Evolutionary conservation across 257 asterid species (phyloP).

Genomic region (Linderniella brevidens): DNA sequence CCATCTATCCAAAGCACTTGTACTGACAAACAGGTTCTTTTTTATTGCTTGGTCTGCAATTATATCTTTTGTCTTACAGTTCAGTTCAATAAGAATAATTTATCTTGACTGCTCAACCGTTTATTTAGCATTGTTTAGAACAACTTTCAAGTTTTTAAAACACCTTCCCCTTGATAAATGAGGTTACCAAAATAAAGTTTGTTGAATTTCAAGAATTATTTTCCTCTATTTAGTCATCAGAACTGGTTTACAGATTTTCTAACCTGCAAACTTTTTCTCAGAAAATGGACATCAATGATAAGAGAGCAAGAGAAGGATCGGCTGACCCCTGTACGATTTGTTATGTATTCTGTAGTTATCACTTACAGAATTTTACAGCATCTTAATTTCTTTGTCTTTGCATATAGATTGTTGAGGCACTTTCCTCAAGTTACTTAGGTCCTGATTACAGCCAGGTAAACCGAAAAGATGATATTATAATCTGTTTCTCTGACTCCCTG

Average conservation of each 20-base stretch:
- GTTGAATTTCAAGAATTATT: not conserved
- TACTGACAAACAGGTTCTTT: constrained; percentile 71
- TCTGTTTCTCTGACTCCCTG: constrained; percentile 6
- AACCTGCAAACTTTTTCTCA: constrained; percentile 23
- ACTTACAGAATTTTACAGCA: constrained; percentile 9
- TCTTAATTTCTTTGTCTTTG: constrained; percentile 19
- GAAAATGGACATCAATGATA: constrained; percentile 91
- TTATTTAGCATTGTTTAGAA: too few species aligned
- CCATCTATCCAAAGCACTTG: constrained; percentile 83
- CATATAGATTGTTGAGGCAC: constrained; percentile 66
- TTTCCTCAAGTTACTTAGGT: constrained; percentile 80
- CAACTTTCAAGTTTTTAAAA: too few species aligned
- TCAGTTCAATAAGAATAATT: too few species aligned
- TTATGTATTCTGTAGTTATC: not conserved
- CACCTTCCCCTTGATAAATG: too few species aligned
- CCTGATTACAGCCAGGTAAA: constrained; percentile 90
- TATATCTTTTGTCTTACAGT: too few species aligned
- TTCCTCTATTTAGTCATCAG: not conserved
- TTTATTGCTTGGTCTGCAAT: too few species aligned
- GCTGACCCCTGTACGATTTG: constrained; percentile 67
- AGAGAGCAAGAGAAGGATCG: constrained; percentile 90
- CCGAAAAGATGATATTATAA: constrained; percentile 8
- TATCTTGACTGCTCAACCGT: too few species aligned
- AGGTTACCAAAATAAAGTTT: too few species aligned
- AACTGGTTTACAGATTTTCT: constrained; percentile 5